Evolutionary conservation across 2,329 filamentous ascomycete genomes (phyloP).

Genomic region (Ceratocystis diversiconidia): DNA sequence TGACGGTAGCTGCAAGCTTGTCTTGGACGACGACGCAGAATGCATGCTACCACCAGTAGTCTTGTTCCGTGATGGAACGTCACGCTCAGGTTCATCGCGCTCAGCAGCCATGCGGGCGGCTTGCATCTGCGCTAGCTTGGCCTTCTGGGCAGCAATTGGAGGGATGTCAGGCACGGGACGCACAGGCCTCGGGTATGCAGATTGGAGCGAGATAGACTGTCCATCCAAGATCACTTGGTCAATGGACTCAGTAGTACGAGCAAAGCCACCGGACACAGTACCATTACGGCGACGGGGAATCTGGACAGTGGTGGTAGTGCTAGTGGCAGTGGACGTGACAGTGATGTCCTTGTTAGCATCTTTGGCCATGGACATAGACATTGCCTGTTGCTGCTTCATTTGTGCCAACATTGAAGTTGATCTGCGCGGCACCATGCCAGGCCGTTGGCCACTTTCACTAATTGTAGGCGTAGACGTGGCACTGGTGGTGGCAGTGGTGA

Average conservation of each 20-base stretch:
- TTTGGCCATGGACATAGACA: background rate
- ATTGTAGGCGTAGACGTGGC: background rate
- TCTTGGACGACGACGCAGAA: constrained; percentile 3
- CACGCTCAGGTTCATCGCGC: constrained; percentile 8
- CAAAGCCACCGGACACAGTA: constrained; percentile 10
- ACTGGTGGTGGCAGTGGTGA: constrained; percentile 12
- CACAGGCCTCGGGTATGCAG: constrained; percentile 10
- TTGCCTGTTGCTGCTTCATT: constrained; percentile 4
- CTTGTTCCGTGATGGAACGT: background rate
- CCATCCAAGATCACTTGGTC: constrained; percentile 11
- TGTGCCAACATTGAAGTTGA: constrained; percentile 16
- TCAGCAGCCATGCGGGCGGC: constrained; percentile 10
- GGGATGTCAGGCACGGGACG: constrained; percentile 16
- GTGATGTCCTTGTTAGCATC: constrained; percentile 9
- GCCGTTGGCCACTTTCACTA: constrained; percentile 5
- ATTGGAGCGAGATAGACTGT: constrained; percentile 11
- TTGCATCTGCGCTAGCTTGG: constrained; percentile 15
- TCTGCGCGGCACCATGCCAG: constrained; percentile 13
- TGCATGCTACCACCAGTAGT: background rate
- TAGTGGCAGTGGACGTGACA: constrained; percentile 9
- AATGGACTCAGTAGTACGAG: constrained; percentile 8
- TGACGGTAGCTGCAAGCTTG: background rate
- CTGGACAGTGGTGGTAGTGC: constrained; percentile 12
- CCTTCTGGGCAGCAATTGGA: constrained; percentile 15
- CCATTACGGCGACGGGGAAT: constrained; percentile 12